Evolutionary conservation across 805 yeast genomes (phyloP).

Genomic region (Suhomyces canberraensis): DNA sequence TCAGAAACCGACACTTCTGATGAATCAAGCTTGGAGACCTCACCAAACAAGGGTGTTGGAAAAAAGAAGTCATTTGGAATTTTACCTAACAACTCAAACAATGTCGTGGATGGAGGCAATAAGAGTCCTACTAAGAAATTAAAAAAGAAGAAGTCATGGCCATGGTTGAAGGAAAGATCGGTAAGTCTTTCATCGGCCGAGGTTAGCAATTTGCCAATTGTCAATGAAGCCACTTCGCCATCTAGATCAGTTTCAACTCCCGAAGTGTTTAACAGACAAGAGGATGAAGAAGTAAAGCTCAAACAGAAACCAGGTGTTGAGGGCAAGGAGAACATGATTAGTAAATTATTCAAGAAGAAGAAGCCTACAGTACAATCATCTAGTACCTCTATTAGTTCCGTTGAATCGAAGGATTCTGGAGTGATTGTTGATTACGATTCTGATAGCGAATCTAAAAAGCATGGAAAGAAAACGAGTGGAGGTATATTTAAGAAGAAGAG

Average conservation of each 20-base stretch:
- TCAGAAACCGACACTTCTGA: constrained; percentile 7
- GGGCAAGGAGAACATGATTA: constrained; percentile 39
- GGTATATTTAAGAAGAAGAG: constrained; percentile 16
- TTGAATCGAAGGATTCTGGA: constrained; percentile 14
- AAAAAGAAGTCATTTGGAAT: constrained; percentile 14
- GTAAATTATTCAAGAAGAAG: constrained; percentile 39
- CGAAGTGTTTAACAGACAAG: constrained; percentile 17
- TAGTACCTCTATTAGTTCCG: not conserved
- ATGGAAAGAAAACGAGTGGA: constrained; percentile 14
- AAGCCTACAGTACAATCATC: constrained; percentile 9
- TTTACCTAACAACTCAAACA: constrained; percentile 7
- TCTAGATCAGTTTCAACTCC: constrained; percentile 39
- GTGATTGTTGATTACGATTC: constrained; percentile 27
- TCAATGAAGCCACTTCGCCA: constrained; percentile 20
- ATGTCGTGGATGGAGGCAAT: constrained; percentile 6
- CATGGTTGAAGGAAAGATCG: constrained; percentile 36
- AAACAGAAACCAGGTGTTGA: constrained; percentile 7
- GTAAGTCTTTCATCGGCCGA: constrained; percentile 30
- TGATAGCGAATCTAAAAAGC: constrained; percentile 13
- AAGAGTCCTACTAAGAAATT: constrained; percentile 16
- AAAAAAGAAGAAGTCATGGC: constrained; percentile 40
- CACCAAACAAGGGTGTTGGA: constrained; percentile 11
- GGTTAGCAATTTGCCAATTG: constrained; percentile 17
- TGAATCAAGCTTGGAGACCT: constrained; percentile 10
- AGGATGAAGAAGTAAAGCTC: constrained; percentile 9